A percentile compares a stretch with the other conserved stretches of the same genome.
phyloP scores from a whole-genome alignment of 257 asterid genomes.

The Orobanche coerulescens region DNA sequence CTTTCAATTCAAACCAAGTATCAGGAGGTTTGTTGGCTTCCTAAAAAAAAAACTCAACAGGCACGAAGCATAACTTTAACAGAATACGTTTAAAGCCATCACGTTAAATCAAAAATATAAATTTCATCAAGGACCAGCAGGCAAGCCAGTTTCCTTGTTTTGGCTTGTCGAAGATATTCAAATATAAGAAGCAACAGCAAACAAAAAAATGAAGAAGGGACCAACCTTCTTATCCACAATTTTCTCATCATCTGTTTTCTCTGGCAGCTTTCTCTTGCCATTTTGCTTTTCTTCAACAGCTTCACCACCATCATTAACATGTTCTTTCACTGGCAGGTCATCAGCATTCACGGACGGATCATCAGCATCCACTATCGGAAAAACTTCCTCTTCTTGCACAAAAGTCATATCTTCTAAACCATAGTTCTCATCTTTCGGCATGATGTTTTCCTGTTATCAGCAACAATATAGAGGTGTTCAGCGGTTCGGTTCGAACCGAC shows the following conservation, averaged over 20 bases:
- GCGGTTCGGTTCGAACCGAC: no score
- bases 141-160: constrained; percentile 6
- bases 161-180: constrained; percentile 5
- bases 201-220: constrained; percentile 13
- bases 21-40: constrained; percentile 97
- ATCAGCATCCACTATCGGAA: constrained; percentile 30
- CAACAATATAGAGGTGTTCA: no score
- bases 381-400: constrained; percentile 63
- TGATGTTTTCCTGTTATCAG: constrained; percentile 44
- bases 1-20: constrained; percentile 95
- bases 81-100: neutral
- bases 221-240: constrained; percentile 63
- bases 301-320: constrained; percentile 30
- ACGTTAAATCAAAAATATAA: neutral
- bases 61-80: constrained; percentile 16
- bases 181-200: constrained; percentile 15
- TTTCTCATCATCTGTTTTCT: constrained; percentile 49
- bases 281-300: constrained; percentile 36
- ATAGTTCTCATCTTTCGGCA: constrained; percentile 37
- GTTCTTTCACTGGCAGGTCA: constrained; percentile 29
- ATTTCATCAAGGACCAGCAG: neutral
- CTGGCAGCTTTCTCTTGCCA: constrained; percentile 63
- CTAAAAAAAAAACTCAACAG: constrained; percentile 26
- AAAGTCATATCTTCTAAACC: constrained; percentile 65
- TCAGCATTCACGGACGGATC: constrained; percentile 17